Evolutionary conservation across 2,329 filamentous ascomycete species (phyloP).

Genomic region (Metarhizium rileyi): DNA sequence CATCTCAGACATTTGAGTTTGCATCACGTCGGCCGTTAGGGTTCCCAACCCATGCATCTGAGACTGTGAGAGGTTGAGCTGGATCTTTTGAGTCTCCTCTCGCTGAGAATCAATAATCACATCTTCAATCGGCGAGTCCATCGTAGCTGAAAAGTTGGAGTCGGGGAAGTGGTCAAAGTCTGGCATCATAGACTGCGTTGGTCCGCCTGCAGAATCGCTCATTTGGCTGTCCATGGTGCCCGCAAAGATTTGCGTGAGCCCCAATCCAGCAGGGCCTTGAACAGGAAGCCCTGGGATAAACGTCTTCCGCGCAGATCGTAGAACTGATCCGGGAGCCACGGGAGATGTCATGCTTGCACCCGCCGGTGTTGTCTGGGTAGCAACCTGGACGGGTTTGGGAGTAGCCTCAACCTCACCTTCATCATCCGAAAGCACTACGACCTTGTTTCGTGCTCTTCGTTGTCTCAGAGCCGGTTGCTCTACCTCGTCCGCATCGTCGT

Average conservation of each 20-base stretch:
- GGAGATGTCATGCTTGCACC: slow-evolving; percentile 37
- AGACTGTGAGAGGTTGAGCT: slow-evolving; percentile 50
- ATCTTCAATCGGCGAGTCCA: slow-evolving; percentile 43
- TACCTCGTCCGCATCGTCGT: slow-evolving; percentile 25
- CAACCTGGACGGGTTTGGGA: slow-evolving; percentile 34
- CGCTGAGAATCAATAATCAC: slow-evolving; percentile 37
- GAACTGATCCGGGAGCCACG: slow-evolving; percentile 49
- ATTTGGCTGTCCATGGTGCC: slow-evolving; percentile 66
- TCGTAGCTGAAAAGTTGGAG: slow-evolving; percentile 51
- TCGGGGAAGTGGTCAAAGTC: slow-evolving; percentile 47
- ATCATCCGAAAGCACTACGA: slow-evolving; percentile 52
- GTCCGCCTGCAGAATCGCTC: slow-evolving; percentile 15
- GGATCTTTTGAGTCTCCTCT: slow-evolving; percentile 34
- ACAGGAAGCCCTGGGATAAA: slow-evolving; percentile 62
- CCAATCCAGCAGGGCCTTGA: slow-evolving; percentile 52
- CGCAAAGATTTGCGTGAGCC: slow-evolving; percentile 82
- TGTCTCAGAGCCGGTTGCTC: slow-evolving; percentile 29
- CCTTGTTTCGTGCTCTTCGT: slow-evolving; percentile 41
- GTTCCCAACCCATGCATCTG: slow-evolving; percentile 51
- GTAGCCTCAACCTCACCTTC: slow-evolving; percentile 37
- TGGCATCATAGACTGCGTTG: slow-evolving; percentile 43
- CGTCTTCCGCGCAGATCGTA: slow-evolving; percentile 59
- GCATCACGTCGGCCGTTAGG: slow-evolving; percentile 34
- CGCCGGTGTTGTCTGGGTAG: slow-evolving; percentile 31
- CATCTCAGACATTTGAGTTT: slow-evolving; percentile 58